Percentiles rank a stretch among this genome's conserved stretches.
These are phyloP conservation scores for Wickerhamiella parazyma DNA, from an alignment of 805 yeast species.

Conservation along the genomic window DNA sequence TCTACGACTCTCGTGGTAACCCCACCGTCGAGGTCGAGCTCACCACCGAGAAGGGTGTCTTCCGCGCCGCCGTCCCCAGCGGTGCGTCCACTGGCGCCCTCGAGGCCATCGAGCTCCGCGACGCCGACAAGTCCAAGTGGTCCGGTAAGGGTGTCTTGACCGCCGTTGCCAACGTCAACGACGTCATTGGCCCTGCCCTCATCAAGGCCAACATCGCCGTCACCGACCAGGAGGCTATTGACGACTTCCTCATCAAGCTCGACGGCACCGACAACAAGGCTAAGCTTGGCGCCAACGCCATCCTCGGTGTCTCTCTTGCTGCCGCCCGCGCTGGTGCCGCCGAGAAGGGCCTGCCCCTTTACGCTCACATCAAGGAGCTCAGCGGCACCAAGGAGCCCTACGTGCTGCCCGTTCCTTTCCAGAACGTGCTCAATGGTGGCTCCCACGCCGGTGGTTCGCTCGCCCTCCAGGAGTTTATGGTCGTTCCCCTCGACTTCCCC, in stretches of 20 bases:
- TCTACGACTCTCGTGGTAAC: slow-evolving; percentile 99
- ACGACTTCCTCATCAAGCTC: slow-evolving; percentile 68
- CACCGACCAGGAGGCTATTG: slow-evolving; percentile 74
- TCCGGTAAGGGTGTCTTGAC: slow-evolving; percentile 96
- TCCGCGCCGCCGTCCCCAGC: slow-evolving; percentile 97
- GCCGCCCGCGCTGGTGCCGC: slow-evolving; percentile 98
- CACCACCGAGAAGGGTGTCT: slow-evolving; percentile 80
- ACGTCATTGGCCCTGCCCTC: slow-evolving; percentile 87
- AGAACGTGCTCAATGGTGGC: slow-evolving; percentile 98
- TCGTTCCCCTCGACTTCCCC: slow-evolving; percentile 86
- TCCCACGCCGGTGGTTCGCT: slow-evolving; percentile 99
- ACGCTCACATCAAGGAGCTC: slow-evolving; percentile 76
- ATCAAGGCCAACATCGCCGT: slow-evolving; percentile 70
- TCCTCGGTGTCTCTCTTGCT: slow-evolving; percentile 95
- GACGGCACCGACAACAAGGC: slow-evolving; percentile 98
- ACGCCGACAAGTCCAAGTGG: slow-evolving; percentile 96
- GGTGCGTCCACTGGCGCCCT: slow-evolving; percentile 99
- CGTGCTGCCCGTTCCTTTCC: slow-evolving; percentile 97
- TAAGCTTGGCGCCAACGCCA: slow-evolving; percentile 97
- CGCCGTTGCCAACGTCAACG: slow-evolving; percentile 94
- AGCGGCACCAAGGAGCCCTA: slow-evolving; percentile 67
- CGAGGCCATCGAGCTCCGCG: slow-evolving; percentile 98
- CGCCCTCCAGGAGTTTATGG: slow-evolving; percentile 99
- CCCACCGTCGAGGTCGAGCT: slow-evolving; percentile 99
- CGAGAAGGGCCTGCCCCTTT: slow-evolving; percentile 83